These are phyloP conservation scores for Pseudonitzschia multistriata DNA, from an alignment of 108 stramenopile genomes.

Conservation along the genomic window DNA sequence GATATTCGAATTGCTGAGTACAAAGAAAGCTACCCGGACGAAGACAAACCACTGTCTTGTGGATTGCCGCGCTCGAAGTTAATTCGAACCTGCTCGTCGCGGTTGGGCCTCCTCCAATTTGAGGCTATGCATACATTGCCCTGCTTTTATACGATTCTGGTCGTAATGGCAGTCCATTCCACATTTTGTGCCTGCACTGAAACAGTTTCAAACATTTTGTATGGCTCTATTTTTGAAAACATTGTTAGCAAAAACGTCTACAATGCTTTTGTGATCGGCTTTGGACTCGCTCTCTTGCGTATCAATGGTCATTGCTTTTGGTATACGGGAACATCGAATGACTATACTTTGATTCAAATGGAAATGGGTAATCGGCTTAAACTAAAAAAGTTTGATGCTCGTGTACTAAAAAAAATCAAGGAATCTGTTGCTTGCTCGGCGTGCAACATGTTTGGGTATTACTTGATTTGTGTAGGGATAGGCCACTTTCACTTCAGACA, in stretches of 20 bases:
- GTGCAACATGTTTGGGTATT: conserved; percentile 18
- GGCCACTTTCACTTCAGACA: conserved; percentile 1
- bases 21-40: not conserved
- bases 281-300: conserved; percentile 1
- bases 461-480: conserved; percentile 5
- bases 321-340: not conserved
- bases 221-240: not conserved
- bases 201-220: not conserved
- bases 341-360: not conserved
- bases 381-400: conserved; percentile 3
- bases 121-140: conserved; percentile 3
- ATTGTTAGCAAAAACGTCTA: not conserved
- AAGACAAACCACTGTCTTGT: not conserved
- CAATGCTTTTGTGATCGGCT: not conserved
- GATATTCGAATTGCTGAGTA: not conserved
- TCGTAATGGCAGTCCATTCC: not conserved
- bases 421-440: not conserved
- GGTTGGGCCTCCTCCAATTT: conserved; percentile 1
- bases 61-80: not conserved
- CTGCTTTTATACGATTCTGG: not conserved
- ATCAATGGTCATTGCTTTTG: conserved; percentile 7
- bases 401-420: conserved; percentile 3
- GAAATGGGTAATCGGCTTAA: conserved; percentile 13
- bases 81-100: not conserved
- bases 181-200: conserved; percentile 2